A percentile compares a stretch with the other conserved stretches of the same genome.
Conservation (phyloP, 177 flowering plant species). For the Vitis hybrid region DNA sequence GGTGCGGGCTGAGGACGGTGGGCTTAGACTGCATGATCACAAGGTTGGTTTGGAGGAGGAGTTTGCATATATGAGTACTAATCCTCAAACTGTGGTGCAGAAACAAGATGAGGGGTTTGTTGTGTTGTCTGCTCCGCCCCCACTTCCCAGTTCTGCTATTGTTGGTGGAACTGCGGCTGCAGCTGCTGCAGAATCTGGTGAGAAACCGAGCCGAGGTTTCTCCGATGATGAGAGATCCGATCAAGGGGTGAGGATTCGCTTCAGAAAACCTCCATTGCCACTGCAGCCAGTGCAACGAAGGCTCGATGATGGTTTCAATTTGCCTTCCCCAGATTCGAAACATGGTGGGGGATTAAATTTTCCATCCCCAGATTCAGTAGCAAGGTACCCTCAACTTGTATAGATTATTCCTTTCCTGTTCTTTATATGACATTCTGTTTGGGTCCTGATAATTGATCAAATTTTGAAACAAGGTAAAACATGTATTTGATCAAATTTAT, state of each 20-base stretch:
- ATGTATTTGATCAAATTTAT: no score
- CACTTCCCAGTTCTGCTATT: background rate
- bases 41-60: slow-evolving; percentile 30
- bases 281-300: slow-evolving; percentile 40
- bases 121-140: background rate
- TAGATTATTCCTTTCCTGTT: background rate
- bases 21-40: slow-evolving; percentile 9
- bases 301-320: slow-evolving; percentile 11
- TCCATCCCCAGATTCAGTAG: slow-evolving; percentile 60
- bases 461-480: background rate
- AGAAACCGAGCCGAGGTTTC: slow-evolving; percentile 12
- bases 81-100: background rate
- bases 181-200: slow-evolving; percentile 8
- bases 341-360: slow-evolving; percentile 23
- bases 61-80: slow-evolving; percentile 32
- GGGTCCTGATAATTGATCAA: background rate
- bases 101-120: slow-evolving; percentile 17
- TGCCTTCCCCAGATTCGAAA: slow-evolving; percentile 27
- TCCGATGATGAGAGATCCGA: slow-evolving; percentile 50
- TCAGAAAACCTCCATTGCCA: slow-evolving; percentile 49
- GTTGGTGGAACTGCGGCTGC: background rate
- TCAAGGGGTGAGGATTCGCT: slow-evolving; percentile 23
- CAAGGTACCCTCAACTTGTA: slow-evolving; percentile 32
- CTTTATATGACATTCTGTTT: background rate
- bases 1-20: slow-evolving; percentile 44